Percentiles rank a stretch among this genome's conserved stretches.
Evolutionary conservation across 2,329 filamentous ascomycete genomes (phyloP).

Genomic region (Alternaria metachromatica): DNA sequence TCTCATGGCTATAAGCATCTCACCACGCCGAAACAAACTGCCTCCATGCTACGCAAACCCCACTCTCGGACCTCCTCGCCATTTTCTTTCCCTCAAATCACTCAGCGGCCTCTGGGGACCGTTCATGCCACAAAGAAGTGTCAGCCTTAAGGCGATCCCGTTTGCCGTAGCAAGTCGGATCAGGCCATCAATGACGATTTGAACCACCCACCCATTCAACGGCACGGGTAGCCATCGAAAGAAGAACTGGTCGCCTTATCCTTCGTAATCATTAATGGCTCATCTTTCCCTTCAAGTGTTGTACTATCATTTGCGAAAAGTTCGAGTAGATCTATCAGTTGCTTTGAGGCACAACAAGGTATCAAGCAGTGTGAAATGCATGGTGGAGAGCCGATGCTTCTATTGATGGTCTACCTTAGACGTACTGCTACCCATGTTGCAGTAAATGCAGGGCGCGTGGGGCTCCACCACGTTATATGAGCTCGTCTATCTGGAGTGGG

Average conservation of each 20-base stretch:
- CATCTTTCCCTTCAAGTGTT: neutral
- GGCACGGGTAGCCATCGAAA: neutral
- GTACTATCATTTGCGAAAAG: neutral
- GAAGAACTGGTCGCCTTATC: neutral
- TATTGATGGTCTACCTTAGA: conserved; percentile 17
- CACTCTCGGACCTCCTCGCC: too few relatives aligned
- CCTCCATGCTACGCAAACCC: too few relatives aligned
- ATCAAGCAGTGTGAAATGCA: neutral
- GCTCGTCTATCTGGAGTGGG: conserved; percentile 18
- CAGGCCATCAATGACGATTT: neutral
- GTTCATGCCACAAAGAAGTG: too few relatives aligned
- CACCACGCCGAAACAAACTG: too few relatives aligned
- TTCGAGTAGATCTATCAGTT: neutral
- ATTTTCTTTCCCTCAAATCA: too few relatives aligned
- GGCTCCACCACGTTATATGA: conserved; percentile 23
- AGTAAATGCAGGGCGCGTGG: conserved; percentile 15
- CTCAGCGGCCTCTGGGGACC: too few relatives aligned
- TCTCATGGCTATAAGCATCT: neutral
- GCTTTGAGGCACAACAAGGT: neutral
- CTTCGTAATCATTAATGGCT: neutral
- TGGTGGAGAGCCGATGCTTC: conserved; percentile 24
- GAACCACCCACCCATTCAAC: neutral
- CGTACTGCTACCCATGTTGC: conserved; percentile 11
- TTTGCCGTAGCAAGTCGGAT: neutral
- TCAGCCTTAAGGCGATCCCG: neutral